Conservation (phyloP, 2,329 filamentous ascomycete species). For the Colletotrichum sidae region DNA sequence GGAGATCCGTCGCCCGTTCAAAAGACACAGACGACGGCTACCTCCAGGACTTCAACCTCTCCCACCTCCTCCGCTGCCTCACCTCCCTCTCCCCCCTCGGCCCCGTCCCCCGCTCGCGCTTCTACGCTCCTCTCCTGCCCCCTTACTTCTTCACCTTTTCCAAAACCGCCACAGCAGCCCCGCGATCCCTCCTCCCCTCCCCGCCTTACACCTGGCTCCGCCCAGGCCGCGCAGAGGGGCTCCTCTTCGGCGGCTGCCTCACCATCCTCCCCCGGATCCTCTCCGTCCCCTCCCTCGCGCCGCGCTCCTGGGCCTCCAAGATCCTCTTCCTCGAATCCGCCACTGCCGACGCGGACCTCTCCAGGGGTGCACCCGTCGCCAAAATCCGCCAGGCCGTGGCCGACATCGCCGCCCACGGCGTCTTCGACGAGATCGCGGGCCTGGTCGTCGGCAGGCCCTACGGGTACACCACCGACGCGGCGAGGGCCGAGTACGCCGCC, state of each 20-base stretch:
- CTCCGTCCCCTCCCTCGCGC: conserved; percentile 47
- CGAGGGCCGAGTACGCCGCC: conserved; percentile 43
- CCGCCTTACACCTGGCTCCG: conserved; percentile 52
- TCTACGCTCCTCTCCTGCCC: conserved; percentile 44
- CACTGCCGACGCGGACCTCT: conserved; percentile 43
- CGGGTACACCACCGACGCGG: conserved; percentile 50
- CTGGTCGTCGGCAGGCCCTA: conserved; percentile 55
- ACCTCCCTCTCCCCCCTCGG: conserved; percentile 43
- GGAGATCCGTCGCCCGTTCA: not conserved
- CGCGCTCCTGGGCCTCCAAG: conserved; percentile 50
- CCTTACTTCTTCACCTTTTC: conserved; percentile 36
- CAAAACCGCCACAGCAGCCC: conserved; percentile 41
- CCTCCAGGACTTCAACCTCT: conserved; percentile 45
- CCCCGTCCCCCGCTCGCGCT: conserved; percentile 45
- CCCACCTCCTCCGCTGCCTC: conserved; percentile 48
- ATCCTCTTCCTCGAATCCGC: conserved; percentile 57
- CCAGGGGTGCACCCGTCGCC: conserved; percentile 41
- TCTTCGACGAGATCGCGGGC: conserved; percentile 54
- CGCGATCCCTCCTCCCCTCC: conserved; percentile 43
- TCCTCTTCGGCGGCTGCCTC: conserved; percentile 56
- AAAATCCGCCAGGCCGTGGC: conserved; percentile 50
- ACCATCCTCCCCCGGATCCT: conserved; percentile 52
- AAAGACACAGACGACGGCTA: conserved; percentile 38
- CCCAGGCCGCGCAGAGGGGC: conserved; percentile 51
- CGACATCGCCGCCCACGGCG: conserved; percentile 54